Percentiles rank a stretch among this genome's conserved stretches.
phyloP scores from a whole-genome alignment of 2,329 filamentous ascomycete species.

The Fusarium sp. region DNA sequence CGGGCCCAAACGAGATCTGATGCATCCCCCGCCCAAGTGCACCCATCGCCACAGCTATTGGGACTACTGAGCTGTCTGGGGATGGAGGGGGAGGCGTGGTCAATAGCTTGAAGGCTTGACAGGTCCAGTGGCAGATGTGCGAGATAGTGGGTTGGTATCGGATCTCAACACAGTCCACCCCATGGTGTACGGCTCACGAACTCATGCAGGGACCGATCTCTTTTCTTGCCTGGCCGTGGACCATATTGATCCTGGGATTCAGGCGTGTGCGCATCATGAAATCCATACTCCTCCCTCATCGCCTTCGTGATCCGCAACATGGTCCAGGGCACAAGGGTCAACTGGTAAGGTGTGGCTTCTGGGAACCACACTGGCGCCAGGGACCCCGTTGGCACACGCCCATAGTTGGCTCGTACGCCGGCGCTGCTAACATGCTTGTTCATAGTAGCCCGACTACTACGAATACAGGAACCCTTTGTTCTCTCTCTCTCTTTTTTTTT shows the following conservation, averaged over 20 bases:
- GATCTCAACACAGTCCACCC: conserved; percentile 22
- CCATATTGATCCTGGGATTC: not conserved
- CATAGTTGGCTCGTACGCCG: conserved; percentile 2
- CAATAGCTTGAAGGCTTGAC: conserved; percentile 11
- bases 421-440: conserved; percentile 17
- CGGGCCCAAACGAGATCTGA: conserved; percentile 16
- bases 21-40: conserved; percentile 14
- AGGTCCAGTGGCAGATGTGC: conserved; percentile 15
- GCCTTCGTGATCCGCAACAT: conserved; percentile 28
- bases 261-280: conserved; percentile 7
- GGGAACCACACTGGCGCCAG: conserved; percentile 13
- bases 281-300: conserved; percentile 13
- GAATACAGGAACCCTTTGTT: conserved; percentile 17
- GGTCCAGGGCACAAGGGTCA: conserved; percentile 17
- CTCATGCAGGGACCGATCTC: conserved; percentile 40
- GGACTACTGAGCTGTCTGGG: not conserved
- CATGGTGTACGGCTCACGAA: conserved; percentile 30
- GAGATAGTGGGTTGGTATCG: conserved; percentile 26
- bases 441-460: conserved; percentile 2
- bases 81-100: conserved; percentile 9
- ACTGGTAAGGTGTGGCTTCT: conserved; percentile 20
- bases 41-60: conserved; percentile 1
- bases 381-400: conserved; percentile 13
- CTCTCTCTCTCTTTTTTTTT: no score
- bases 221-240: conserved; percentile 3